Conservation (phyloP, 345 rosid genomes). For the Eucalyptus regnans region DNA sequence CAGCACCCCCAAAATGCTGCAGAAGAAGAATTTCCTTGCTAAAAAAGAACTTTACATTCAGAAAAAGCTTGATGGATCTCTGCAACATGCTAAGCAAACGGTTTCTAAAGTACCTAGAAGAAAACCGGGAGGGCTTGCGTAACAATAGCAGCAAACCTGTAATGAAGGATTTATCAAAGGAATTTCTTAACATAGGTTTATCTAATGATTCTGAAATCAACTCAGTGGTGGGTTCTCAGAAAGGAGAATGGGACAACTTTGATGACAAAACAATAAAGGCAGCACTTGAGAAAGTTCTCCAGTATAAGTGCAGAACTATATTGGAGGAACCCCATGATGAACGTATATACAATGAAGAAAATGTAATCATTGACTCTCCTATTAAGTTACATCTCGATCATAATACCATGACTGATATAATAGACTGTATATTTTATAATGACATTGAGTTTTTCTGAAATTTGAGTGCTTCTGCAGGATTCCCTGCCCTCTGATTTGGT, state of each 20-base stretch:
- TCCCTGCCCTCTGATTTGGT: background rate
- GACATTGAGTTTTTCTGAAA: background rate
- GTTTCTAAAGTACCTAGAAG: conserved; percentile 45
- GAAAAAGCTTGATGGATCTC: conserved; percentile 59
- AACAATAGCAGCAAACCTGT: conserved; percentile 7
- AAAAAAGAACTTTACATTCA: conserved; percentile 33
- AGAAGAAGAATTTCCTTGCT: conserved; percentile 48
- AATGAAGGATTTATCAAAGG: conserved; percentile 9
- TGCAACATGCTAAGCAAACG: conserved; percentile 65
- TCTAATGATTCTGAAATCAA: conserved; percentile 7
- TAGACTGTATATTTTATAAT: background rate
- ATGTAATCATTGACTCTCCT: background rate
- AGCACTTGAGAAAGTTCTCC: conserved; percentile 53
- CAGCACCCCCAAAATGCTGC: conserved; percentile 48
- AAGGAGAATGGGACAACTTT: conserved; percentile 74
- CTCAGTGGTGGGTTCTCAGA: conserved; percentile 4
- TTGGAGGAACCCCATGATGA: conserved; percentile 13
- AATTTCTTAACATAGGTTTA: conserved; percentile 7
- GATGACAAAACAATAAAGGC: conserved; percentile 30
- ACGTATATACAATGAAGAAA: background rate
- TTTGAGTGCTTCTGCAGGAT: background rate
- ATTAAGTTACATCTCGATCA: conserved; percentile 24
- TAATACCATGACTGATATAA: background rate
- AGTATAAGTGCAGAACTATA: conserved; percentile 46
- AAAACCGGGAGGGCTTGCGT: conserved; percentile 4